phyloP scores from a whole-genome alignment of 2,329 filamentous ascomycete genomes.

The Colletotrichum tropicale region DNA sequence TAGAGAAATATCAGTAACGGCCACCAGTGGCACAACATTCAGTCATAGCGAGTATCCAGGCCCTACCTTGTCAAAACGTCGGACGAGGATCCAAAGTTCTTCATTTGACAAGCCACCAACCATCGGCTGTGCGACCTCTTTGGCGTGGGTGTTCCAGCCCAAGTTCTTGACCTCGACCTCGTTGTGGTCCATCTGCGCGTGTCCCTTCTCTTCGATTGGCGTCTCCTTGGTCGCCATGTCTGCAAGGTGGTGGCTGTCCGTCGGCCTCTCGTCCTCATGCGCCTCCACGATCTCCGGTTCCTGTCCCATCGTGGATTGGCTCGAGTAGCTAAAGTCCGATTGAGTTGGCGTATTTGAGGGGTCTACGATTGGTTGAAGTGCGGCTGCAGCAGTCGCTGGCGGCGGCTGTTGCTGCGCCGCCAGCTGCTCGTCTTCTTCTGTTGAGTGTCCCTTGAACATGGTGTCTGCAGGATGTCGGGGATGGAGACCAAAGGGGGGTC shows the following conservation, averaged over 20 bases:
- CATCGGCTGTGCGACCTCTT: conserved; percentile 61
- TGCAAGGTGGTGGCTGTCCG: conserved; percentile 40
- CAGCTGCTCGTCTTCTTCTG: not conserved
- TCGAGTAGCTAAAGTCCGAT: conserved; percentile 3
- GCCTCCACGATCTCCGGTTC: conserved; percentile 33
- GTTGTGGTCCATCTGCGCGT: conserved; percentile 51
- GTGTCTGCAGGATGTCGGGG: not conserved
- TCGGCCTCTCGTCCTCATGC: conserved; percentile 32
- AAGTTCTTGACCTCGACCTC: conserved; percentile 65
- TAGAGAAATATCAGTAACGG: conserved; percentile 37
- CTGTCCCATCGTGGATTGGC: conserved; percentile 17
- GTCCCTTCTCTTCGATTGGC: conserved; percentile 44
- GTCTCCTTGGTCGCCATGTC: conserved; percentile 28
- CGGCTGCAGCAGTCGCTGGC: not conserved
- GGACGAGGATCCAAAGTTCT: conserved; percentile 73
- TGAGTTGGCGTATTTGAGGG: not conserved
- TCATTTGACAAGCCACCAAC: conserved; percentile 74
- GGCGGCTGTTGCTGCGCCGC: not conserved
- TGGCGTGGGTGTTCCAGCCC: conserved; percentile 70
- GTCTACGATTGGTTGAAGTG: not conserved
- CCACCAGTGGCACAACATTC: conserved; percentile 15
- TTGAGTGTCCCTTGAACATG: conserved; percentile 12
- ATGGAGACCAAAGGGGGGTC: not conserved
- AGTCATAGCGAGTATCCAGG: not conserved
- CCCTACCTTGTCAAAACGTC: conserved; percentile 70